Evolutionary conservation across 805 yeast genomes (phyloP), one percentile per base, ranked within the genome.

Genomic region (Metschnikowia kunwiensis): DNA sequence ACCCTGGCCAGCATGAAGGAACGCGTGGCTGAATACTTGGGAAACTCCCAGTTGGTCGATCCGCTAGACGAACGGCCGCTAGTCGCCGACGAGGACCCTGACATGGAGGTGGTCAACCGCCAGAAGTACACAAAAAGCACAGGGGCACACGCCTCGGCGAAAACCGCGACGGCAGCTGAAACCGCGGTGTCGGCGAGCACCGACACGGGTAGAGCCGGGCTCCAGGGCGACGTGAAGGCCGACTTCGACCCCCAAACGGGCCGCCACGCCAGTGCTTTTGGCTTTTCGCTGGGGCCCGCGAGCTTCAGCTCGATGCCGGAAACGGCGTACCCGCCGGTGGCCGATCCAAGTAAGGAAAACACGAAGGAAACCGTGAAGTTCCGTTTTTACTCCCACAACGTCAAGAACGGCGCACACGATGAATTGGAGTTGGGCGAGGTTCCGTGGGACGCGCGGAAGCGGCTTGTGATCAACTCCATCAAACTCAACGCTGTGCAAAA

Each of bases 301-400:
- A n/a, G n/a, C n/a, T n/a, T n/a, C n/a, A n/a, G n/a, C n/a, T n/a
- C n/a, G n/a, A 11, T 20, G 10, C 23, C 23, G 10, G 23, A 20
- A 20, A 20, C 23, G 10, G 23, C 23, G 10, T 20, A 28, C 18
- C 11, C 16, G 32, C n/a, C n/a, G n/a, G n/a, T 57, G 6, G 46
- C 54, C 0, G 44, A 34, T 1, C 50, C 50, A 23, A 40, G 38
- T 13, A 21, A 26, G 6, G 34, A 32, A 5, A 29, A 41, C 16
- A 22, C 33, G 11, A 28, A 46, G 23, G 37, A 28, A 1, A 47
- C 55, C 4, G 21, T 60, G 3, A 34, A 27, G n/a, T 56, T 63
- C 41, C 49, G 69, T 14, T 44, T 63, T n/a, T 63, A 63, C 39
- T 55, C 65, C 9, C 68, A 63, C 35, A 63, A 63, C 46, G 49